Percentiles rank a stretch among this genome's conserved stretches.
These are phyloP conservation scores for Papilionanthe hybrid DNA, from an alignment of 116 monocot species.

Conservation along the genomic window DNA sequence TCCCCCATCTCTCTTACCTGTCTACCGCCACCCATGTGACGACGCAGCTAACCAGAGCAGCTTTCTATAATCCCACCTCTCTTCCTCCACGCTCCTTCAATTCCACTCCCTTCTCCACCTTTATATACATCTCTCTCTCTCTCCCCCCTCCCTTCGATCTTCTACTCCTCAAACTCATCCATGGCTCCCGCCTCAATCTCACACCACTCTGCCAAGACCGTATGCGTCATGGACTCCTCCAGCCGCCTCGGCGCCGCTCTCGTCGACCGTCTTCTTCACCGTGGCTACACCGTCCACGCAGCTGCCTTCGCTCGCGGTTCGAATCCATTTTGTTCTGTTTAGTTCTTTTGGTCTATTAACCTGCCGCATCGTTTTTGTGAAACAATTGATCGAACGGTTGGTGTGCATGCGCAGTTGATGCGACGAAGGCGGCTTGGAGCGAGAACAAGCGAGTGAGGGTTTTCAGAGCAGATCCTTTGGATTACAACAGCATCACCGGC, in stretches of 20 bases:
- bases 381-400: slow-evolving; percentile 3
- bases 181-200: slow-evolving; percentile 21
- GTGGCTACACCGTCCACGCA: slow-evolving; percentile 57
- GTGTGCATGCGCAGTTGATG: background rate
- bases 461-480: slow-evolving; percentile 49
- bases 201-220: slow-evolving; percentile 16
- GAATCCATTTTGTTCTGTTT: background rate
- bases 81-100: background rate
- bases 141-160: background rate
- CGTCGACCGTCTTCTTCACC: slow-evolving; percentile 40
- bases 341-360: too few relatives aligned
- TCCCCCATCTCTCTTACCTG: too few relatives aligned
- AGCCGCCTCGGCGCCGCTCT: slow-evolving; percentile 32
- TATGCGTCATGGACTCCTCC: slow-evolving; percentile 60
- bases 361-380: too few relatives aligned
- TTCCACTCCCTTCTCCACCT: background rate
- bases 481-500: slow-evolving; percentile 52
- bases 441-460: slow-evolving; percentile 34
- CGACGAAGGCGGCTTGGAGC: slow-evolving; percentile 15
- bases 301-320: slow-evolving; percentile 26
- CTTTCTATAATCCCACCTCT: background rate
- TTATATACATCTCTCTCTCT: too few relatives aligned
- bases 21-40: background rate
- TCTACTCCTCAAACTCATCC: background rate
- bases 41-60: background rate